Conservation (phyloP, 257 asterid genomes). For the Fraxinus quadrangulata region DNA sequence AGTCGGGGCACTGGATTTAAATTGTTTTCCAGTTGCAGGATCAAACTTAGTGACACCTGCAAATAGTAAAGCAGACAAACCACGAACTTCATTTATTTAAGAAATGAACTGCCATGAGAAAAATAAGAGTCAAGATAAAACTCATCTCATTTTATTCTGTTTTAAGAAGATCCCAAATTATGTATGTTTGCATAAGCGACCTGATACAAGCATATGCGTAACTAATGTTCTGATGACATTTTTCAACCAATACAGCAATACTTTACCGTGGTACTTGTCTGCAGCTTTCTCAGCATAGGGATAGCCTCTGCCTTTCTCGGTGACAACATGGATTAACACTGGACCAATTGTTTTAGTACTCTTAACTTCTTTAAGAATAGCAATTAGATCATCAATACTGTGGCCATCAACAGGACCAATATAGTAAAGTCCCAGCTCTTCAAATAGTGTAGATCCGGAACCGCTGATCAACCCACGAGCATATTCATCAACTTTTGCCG, state of each 20-base stretch:
- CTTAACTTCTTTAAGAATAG: slow-evolving; percentile 83
- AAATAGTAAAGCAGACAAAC: slow-evolving; percentile 18
- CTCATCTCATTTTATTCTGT: not conserved
- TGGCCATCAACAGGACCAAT: slow-evolving; percentile 98
- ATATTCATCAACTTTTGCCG: slow-evolving; percentile 93
- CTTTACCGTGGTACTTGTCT: slow-evolving; percentile 88
- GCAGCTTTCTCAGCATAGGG: slow-evolving; percentile 95
- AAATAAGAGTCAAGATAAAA: not conserved
- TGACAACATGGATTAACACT: slow-evolving; percentile 85
- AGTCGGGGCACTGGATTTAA: slow-evolving; percentile 67
- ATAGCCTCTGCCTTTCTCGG: slow-evolving; percentile 96
- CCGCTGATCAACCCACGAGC: slow-evolving; percentile 97
- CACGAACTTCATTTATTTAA: not conserved
- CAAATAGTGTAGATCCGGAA: slow-evolving; percentile 82
- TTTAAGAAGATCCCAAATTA: not conserved
- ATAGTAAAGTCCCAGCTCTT: slow-evolving; percentile 93
- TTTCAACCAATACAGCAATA: not conserved
- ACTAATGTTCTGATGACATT: not conserved
- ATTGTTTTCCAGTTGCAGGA: slow-evolving; percentile 93
- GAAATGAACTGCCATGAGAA: not conserved
- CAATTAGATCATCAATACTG: slow-evolving; percentile 71
- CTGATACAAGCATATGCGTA: not conserved
- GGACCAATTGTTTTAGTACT: slow-evolving; percentile 86
- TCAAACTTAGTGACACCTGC: slow-evolving; percentile 88
- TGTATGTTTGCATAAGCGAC: not conserved